phyloP scores from a whole-genome alignment of 495 filamentous ascomycete species.

The Trichoderma reesei region DNA sequence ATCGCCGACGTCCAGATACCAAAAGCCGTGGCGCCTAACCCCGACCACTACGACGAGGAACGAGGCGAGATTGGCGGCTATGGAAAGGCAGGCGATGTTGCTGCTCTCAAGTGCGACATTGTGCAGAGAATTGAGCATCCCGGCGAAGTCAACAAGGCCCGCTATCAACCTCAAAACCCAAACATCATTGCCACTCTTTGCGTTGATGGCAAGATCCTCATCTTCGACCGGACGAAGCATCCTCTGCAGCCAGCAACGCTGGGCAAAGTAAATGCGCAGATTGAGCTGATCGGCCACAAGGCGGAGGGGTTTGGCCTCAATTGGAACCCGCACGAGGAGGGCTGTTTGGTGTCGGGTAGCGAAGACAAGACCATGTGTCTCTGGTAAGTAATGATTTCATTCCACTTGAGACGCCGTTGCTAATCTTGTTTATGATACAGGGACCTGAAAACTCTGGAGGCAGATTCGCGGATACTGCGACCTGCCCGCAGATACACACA shows the following conservation, averaged over 20 bases:
- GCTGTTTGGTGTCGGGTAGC: constrained; percentile 78
- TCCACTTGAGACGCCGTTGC: background rate
- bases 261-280: constrained; percentile 64
- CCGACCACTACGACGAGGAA: constrained; percentile 79
- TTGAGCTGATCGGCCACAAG: constrained; percentile 76
- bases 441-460: constrained; percentile 66
- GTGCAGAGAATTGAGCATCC: constrained; percentile 94
- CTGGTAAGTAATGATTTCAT: constrained; percentile 62
- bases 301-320: constrained; percentile 89
- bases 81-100: constrained; percentile 49
- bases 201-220: constrained; percentile 73
- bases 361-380: constrained; percentile 84
- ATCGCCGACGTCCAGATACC: constrained; percentile 89
- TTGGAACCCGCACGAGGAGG: constrained; percentile 80
- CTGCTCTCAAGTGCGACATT: constrained; percentile 73
- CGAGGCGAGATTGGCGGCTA: constrained; percentile 90
- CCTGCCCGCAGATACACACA: constrained; percentile 71
- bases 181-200: constrained; percentile 94
- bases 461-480: constrained; percentile 58
- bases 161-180: constrained; percentile 96
- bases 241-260: constrained; percentile 49
- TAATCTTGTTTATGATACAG: constrained; percentile 27
- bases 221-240: constrained; percentile 96
- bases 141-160: constrained; percentile 95
- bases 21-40: constrained; percentile 60